Evolutionary conservation across 2,329 filamentous ascomycete species (phyloP), one percentile per base, ranked within the genome.

Genomic region (Colletotrichum sp.): DNA sequence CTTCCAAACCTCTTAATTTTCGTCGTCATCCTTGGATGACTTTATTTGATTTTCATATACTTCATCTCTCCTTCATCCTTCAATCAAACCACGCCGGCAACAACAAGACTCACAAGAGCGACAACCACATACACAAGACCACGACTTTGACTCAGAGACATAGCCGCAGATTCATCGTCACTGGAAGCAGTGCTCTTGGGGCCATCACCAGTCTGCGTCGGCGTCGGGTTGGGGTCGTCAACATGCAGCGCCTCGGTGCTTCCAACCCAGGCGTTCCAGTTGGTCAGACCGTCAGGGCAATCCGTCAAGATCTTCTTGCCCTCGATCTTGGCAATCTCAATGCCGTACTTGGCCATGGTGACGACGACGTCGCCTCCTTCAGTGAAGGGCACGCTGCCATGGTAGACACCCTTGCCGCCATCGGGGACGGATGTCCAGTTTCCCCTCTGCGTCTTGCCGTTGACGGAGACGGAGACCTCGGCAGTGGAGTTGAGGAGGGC

Each of bases 311-410:
- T 74, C 36, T 61, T 28, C 43, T 39, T 67, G n/a, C 74, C 76
- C 7, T 77, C 60, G 26, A 76, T 76, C 60, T n/a, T 66, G 21
- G 71, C 74, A 7, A 76, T 74, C 36, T 74, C 74, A 18, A 55
- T 60, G 4, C 71, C 71, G 52, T 75, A 74, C 71, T 39, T 79
- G 21, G 79, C 80, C 32, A 88, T 80, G 9, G 86, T 78, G 18
- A 85, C 83, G 2, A 83, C 81, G 55, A 81, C 82, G 68, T 83
- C 82, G 65, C 82, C 76, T 8, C 76, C 78, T 36, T 78, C 80
- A 7, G 79, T 70, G 39, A 81, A 80, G 2, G 76, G 69, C 13
- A 80, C 75, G 64, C 78, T 83, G 34, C 82, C 82, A 24, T 83
- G 81, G 72, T 83, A 84, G 24, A 84, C 74, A 1, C 83, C 83